A percentile compares a stretch with the other conserved stretches of the same genome.
phyloP scores from a whole-genome alignment of 2,329 filamentous ascomycete species.

The Fusarium papillatum region DNA sequence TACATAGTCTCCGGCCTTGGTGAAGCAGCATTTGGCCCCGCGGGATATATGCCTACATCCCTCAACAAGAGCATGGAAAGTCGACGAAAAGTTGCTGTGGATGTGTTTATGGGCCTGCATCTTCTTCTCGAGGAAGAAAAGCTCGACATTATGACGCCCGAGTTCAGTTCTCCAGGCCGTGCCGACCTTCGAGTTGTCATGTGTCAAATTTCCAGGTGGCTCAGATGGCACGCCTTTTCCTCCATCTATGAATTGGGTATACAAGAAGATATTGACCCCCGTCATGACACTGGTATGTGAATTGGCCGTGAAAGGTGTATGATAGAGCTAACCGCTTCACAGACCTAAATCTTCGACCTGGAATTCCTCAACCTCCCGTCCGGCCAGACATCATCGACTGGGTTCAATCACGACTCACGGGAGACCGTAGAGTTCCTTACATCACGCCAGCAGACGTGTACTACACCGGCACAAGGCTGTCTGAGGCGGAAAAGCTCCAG shows the following conservation, averaged over 20 bases:
- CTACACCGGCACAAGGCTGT: conserved; percentile 52
- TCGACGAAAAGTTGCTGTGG: conserved; percentile 72
- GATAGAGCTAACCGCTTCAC: conserved; percentile 19
- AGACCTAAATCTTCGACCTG: conserved; percentile 50
- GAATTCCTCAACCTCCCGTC: conserved; percentile 49
- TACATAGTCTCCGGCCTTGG: conserved; percentile 75
- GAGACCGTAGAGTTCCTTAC: conserved; percentile 52
- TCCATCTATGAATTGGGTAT: conserved; percentile 66
- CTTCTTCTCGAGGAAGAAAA: conserved; percentile 92
- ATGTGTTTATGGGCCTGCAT: conserved; percentile 84
- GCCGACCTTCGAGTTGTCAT: conserved; percentile 78
- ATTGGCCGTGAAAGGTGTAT: not conserved
- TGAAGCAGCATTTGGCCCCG: conserved; percentile 62
- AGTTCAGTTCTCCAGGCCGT: conserved; percentile 58
- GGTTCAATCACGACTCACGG: conserved; percentile 63
- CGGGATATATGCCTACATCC: conserved; percentile 77
- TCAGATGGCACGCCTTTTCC: conserved; percentile 74
- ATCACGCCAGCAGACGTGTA: conserved; percentile 61
- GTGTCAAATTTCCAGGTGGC: conserved; percentile 85
- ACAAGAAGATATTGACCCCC: conserved; percentile 59
- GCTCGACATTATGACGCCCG: conserved; percentile 72
- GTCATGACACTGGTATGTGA: conserved; percentile 56
- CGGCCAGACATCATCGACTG: conserved; percentile 65
- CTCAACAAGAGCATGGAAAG: conserved; percentile 64
- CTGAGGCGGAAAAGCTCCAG: conserved; percentile 51